Evolutionary conservation across 2,329 filamentous ascomycete species (phyloP), one percentile per base, ranked within the genome.

Genomic region (Monosporascus sp.): DNA sequence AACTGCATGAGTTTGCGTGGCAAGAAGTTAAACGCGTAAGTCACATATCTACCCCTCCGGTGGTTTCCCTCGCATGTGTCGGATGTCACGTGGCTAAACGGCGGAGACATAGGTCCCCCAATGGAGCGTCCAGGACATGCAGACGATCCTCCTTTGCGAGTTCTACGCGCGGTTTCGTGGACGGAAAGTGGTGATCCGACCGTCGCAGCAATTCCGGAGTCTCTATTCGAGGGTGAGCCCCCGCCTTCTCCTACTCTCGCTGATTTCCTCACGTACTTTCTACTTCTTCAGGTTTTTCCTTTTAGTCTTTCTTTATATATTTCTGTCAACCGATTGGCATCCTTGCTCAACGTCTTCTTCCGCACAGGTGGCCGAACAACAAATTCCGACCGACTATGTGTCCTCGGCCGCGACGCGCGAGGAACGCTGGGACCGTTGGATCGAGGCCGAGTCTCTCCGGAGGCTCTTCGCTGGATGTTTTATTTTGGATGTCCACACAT

Each of bases 391-490:
- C 52, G 37, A 61, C 47, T 52, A 59, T 60, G 51, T 58, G 22
- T 50, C 52, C 22, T 51, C 60, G 44, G 35, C 58, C 49, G 49
- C 55, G 54, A 61, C 68, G 48, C 65, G 60, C 27, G 61, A 70
- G 35, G 66, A 68, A 54, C 70, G 70, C 47, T 84, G 81, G 81
- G 70, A 68, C 40, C 61, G 67, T 55, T 85, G 82, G 82, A 64
- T 83, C 41, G 68, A 77, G 46, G 65, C 68, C 49, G 82, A 85
- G 66, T 71, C 78, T 7, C 72, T 71, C 52, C 76, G 79, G 52
- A 76, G 82, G 43, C 72, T 85, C 27, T 68, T 82, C n/a, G 72
- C 77, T 37, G 76, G 75, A 16, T 84, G 79, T 67, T 82, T 84
- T 65, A 67, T 82, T 51, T 69, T 81, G 52, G 81, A 85, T 62